A percentile compares a stretch with the other conserved stretches of the same genome.
Conservation (phyloP, 2,329 filamentous ascomycete genomes). For the Pleoardoris graminearum region DNA sequence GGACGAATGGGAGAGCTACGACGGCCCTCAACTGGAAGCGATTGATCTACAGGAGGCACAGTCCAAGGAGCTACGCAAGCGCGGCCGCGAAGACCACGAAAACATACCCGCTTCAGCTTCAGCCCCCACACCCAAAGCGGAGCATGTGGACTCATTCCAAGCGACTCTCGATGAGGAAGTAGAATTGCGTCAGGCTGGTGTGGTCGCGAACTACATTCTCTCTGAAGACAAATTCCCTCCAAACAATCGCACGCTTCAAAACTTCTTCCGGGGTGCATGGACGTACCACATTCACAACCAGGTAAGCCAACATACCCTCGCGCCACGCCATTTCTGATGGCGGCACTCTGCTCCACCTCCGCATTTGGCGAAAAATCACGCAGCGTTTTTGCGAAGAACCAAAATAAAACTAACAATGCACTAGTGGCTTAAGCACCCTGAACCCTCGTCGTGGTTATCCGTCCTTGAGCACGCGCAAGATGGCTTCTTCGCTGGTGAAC, state of each 20-base stretch:
- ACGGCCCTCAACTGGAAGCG: constrained; percentile 48
- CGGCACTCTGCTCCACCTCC: neutral
- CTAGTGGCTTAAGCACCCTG: constrained; percentile 60
- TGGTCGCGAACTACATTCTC: constrained; percentile 51
- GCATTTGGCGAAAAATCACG: neutral
- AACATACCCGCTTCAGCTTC: constrained; percentile 35
- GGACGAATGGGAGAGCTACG: constrained; percentile 59
- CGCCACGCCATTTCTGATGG: neutral
- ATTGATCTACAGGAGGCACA: constrained; percentile 36
- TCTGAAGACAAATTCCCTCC: constrained; percentile 58
- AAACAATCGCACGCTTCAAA: constrained; percentile 59
- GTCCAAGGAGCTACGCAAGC: constrained; percentile 32
- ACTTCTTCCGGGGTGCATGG: constrained; percentile 61
- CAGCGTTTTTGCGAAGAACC: constrained; percentile 8
- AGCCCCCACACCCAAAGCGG: constrained; percentile 28
- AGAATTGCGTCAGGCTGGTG: constrained; percentile 47
- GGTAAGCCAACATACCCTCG: constrained; percentile 42
- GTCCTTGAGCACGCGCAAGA: constrained; percentile 59
- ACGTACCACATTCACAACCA: constrained; percentile 63
- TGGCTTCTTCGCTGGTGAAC: constrained; percentile 55
- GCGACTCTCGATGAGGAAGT: constrained; percentile 46
- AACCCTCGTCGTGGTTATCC: constrained; percentile 60
- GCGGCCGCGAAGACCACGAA: constrained; percentile 29
- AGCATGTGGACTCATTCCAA: constrained; percentile 46
- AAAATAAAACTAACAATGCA: constrained; percentile 28